Base-by-base conservation (phyloP, 805 yeast genomes). In the Hyphopichia homilentoma region DNA sequence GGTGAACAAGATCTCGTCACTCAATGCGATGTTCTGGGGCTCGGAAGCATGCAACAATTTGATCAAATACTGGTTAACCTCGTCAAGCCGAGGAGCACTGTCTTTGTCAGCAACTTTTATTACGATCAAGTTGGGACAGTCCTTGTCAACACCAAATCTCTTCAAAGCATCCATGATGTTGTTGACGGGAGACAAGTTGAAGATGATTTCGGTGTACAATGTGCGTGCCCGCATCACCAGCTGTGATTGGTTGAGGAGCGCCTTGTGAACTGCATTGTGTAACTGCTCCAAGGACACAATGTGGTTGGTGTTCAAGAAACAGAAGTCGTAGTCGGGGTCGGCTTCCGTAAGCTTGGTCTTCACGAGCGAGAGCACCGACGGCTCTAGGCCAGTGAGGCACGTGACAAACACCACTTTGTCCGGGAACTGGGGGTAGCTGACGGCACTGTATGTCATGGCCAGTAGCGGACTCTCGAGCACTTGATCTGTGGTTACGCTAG, bases 161-260 rank as follows among this genome's bases (percentile, higher is more conserved):
- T 70, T 75, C 40, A 85, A 63, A 1, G 87, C 81, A 38, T 85
- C 93, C 63, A 75, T 70, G 24, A 81, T 79, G 49, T 82, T 84
- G 44, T 77, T 79, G 6, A 77, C 70, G 2, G 90, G 86, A 1
- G 88, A 76, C 37, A 86, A 59, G 36, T 79, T 74, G 47, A 80
- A 74, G 16, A 84, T 72, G 24, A 82, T 65, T 47, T 86, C 95
- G 0, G 93, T 79, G 48, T 84, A 83, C 20, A 85, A 44, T 1
- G 79, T 70, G 43, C 72, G 77, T 7, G 95, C 80, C 42, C 79
- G 70, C 65, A 75, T 66, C 14, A 56, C 65, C 9, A 65, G 73
- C 22, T 65, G 61, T 1, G 50, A 50, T 16, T 54, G 45, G 50
- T 83, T 88, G 9, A 69, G 53, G 2, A 84, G 44, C 2, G 85